Percentiles rank a stretch among this genome's conserved stretches.
phyloP scores from a whole-genome alignment of 805 yeast species.

The Saccharomycopsis synnaedendra region DNA sequence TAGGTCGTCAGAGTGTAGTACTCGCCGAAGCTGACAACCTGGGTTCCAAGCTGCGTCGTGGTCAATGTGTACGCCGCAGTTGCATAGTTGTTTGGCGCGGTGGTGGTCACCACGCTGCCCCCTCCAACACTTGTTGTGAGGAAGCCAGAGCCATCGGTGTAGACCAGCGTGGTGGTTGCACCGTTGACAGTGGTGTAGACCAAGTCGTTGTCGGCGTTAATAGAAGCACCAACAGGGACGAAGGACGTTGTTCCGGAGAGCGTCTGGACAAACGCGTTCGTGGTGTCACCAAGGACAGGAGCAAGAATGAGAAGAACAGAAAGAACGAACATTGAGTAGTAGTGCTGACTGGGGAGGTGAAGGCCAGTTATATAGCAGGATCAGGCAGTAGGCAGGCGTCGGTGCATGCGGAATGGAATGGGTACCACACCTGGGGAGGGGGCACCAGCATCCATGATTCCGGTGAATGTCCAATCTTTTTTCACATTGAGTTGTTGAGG shows the following conservation, averaged over 20 bases:
- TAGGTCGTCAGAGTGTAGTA: constrained; percentile 13
- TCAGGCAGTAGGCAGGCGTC: too few species aligned
- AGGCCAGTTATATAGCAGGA: too few species aligned
- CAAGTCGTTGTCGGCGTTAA: constrained; percentile 9
- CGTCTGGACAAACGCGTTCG: constrained; percentile 5
- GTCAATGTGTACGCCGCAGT: constrained; percentile 7
- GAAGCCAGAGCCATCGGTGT: constrained; percentile 8
- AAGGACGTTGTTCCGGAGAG: constrained; percentile 9
- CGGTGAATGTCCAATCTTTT: too few species aligned
- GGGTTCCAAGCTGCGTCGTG: constrained; percentile 6
- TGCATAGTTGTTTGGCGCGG: constrained; percentile 11
- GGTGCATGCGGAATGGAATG: too few species aligned
- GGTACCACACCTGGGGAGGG: too few species aligned
- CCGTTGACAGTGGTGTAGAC: constrained; percentile 13
- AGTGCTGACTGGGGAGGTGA: not conserved
- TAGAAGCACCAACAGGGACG: constrained; percentile 10
- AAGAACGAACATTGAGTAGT: not conserved
- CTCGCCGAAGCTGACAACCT: constrained; percentile 7
- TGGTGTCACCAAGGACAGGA: constrained; percentile 2
- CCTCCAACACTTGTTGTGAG: constrained; percentile 10
- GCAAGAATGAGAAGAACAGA: not conserved
- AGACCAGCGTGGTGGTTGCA: constrained; percentile 8
- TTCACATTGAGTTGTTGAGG: too few species aligned
- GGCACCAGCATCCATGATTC: too few species aligned
- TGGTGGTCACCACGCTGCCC: constrained; percentile 13